Base-by-base conservation (phyloP, 2,329 filamentous ascomycete genomes). In the Cryphonectria nitschkei region DNA sequence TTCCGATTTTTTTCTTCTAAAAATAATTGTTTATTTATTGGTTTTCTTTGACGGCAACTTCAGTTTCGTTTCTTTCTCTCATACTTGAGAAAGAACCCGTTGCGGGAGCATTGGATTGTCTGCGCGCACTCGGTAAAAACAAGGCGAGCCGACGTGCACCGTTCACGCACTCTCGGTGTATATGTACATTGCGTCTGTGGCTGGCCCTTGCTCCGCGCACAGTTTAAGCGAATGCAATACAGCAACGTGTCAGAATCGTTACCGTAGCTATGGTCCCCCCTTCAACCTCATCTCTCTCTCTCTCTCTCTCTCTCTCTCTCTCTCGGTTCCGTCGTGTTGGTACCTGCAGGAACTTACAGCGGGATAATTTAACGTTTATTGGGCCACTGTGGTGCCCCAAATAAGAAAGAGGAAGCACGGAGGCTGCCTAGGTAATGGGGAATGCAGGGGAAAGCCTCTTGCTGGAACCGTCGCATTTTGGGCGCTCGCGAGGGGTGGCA, bases 181-280 rank as follows among this genome's bases (percentile, higher is more conserved):
- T 9, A 50, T n/a, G 0, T 50, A 34, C 19, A 39, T 61, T 34
- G 34, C 32, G 3, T 6, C 46, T 50, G 46, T 39, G 58, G 19
- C 58, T 61, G 58, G 16, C 46, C 46, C 46, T 61, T 61, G 22
- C 34, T 9, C 34, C 11, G 34, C 34, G 3, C 32, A 37, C 8
- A 34, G 34, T 34, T 34, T 39, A 61, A 61, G 58, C 58, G 58
- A 61, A 39, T 61, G 58, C 34, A n/a, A 39, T 61, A 37, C 32
- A 39, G 3, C 32, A 39, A 13, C 16, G 58, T 61, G 19, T n/a
- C 32, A n/a, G 58, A 58, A 37, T n/a, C 7, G 32, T 32, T 29
- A 32, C 54, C 16, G 29, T 32, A 32, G 22, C 32, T 22, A 22
- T 50, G 46, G 46, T n/a, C 0, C 22, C 46, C 19, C 19, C 46